Evolutionary conservation across 1,284 basidiomycete genomes (phyloP).

Genomic region (Melampsora abietis-canadensis): DNA sequence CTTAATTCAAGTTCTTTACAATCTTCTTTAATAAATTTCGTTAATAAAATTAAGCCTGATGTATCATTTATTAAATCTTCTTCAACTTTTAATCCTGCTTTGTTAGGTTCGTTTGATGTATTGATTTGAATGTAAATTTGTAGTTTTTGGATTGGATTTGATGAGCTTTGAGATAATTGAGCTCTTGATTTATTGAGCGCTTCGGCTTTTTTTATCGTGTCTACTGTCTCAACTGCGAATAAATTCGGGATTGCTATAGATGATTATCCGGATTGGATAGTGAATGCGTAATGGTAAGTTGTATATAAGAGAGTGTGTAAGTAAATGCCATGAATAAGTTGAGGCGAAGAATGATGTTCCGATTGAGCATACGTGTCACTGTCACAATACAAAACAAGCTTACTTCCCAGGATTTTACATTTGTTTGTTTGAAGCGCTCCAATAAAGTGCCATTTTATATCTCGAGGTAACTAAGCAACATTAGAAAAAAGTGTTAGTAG

Average conservation of each 20-base stretch:
- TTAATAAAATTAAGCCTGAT: conserved; percentile 65
- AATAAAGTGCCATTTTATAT: conserved; percentile 96
- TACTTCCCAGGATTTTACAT: conserved; percentile 80
- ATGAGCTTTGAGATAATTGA: conserved; percentile 54
- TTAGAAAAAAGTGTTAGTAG: not conserved
- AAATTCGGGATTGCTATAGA: conserved; percentile 78
- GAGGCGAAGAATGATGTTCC: not conserved
- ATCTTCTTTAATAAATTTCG: conserved; percentile 65
- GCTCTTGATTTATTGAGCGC: conserved; percentile 75
- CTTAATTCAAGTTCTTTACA: conserved; percentile 74
- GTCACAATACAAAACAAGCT: conserved; percentile 48
- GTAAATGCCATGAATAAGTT: not conserved
- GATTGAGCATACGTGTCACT: no score
- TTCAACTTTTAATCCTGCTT: conserved; percentile 67
- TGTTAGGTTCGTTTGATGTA: conserved; percentile 83
- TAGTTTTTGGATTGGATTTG: conserved; percentile 58
- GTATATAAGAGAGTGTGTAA: no score
- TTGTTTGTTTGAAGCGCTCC: conserved; percentile 94
- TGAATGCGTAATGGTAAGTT: conserved; percentile 40
- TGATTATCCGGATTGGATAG: conserved; percentile 24
- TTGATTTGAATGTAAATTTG: conserved; percentile 88
- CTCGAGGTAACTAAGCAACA: conserved; percentile 64
- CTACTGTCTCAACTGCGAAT: conserved; percentile 83
- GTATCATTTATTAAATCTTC: conserved; percentile 45
- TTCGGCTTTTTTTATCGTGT: conserved; percentile 76